These are phyloP conservation scores for Chlamydomonas schloesseri DNA, from an alignment of 139 green algal genomes.

Conservation along the genomic window DNA sequence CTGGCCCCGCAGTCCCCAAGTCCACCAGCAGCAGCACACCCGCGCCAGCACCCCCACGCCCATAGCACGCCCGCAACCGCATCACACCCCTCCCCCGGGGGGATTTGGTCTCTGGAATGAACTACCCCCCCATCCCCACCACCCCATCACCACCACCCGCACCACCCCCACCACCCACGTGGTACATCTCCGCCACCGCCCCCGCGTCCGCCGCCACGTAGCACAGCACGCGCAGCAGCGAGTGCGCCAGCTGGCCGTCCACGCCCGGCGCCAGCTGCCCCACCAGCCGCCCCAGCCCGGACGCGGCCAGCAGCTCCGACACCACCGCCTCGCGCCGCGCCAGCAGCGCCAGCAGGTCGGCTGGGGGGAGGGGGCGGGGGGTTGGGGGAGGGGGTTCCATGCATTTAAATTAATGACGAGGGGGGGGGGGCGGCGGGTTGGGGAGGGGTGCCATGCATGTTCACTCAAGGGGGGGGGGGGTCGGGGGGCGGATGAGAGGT, in stretches of 20 bases:
- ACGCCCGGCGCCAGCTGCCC: slow-evolving; percentile 51
- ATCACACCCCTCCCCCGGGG: too few species aligned
- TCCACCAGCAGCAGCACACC: too few species aligned
- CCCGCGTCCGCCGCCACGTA: slow-evolving; percentile 53
- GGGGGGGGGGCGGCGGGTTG: neutral
- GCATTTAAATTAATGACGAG: too few species aligned
- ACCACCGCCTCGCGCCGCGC: slow-evolving; percentile 51
- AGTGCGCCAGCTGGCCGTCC: slow-evolving; percentile 33
- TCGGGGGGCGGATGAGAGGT: too few species aligned
- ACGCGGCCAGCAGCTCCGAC: slow-evolving; percentile 56
- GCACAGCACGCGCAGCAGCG: slow-evolving; percentile 65
- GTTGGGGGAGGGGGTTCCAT: neutral
- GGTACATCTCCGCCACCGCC: slow-evolving; percentile 61
- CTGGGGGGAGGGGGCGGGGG: slow-evolving; percentile 15
- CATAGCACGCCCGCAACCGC: too few species aligned
- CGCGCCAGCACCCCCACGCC: too few species aligned
- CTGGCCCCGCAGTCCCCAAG: too few species aligned
- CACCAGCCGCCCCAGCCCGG: slow-evolving; percentile 51
- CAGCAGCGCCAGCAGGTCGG: slow-evolving; percentile 62
- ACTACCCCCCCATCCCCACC: too few species aligned
- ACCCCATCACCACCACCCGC: neutral
- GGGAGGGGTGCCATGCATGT: too few species aligned
- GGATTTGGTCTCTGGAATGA: too few species aligned
- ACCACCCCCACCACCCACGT: slow-evolving; percentile 32
- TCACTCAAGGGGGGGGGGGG: too few species aligned